These are phyloP conservation scores for Botryobasidium botryosum DNA, from an alignment of 768 basidiomycete species.

Conservation along the genomic window DNA sequence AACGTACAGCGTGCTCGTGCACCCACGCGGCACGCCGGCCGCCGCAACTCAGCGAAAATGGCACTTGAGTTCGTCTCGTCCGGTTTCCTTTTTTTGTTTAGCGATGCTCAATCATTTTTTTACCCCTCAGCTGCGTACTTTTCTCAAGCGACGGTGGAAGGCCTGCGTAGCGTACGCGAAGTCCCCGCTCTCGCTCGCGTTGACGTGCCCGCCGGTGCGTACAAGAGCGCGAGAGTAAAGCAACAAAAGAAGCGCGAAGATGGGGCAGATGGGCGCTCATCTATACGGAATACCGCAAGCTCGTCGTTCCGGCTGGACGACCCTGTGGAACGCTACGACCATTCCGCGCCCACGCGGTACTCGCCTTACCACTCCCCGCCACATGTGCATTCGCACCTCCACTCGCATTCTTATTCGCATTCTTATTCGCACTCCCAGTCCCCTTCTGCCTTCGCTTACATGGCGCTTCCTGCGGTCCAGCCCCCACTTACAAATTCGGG, in stretches of 20 bases:
- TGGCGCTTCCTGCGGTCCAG: too few relatives aligned
- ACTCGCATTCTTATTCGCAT: too few relatives aligned
- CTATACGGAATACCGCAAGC: too few relatives aligned
- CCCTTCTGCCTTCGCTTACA: too few relatives aligned
- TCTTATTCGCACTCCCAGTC: too few relatives aligned
- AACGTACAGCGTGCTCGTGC: slow-evolving; percentile 9
- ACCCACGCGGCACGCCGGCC: slow-evolving; percentile 3
- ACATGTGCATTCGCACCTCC: too few relatives aligned
- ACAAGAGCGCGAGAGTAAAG: slow-evolving; percentile 50
- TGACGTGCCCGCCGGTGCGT: slow-evolving; percentile 57
- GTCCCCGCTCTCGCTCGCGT: slow-evolving; percentile 50
- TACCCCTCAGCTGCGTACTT: slow-evolving; percentile 56
- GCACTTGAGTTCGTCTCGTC: slow-evolving; percentile 8
- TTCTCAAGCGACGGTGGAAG: slow-evolving; percentile 57
- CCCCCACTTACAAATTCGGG: too few relatives aligned
- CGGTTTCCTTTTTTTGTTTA: neutral
- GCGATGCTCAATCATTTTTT: neutral
- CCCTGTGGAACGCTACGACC: too few relatives aligned
- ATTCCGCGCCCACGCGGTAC: too few relatives aligned
- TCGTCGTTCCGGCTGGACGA: too few relatives aligned
- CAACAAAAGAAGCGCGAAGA: neutral
- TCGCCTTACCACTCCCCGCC: too few relatives aligned
- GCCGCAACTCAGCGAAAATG: slow-evolving; percentile 4
- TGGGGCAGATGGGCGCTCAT: neutral
- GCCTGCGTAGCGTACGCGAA: slow-evolving; percentile 52